phyloP scores from a whole-genome alignment of 1,284 basidiomycete species.

The Cutaneotrichosporon sp. region DNA sequence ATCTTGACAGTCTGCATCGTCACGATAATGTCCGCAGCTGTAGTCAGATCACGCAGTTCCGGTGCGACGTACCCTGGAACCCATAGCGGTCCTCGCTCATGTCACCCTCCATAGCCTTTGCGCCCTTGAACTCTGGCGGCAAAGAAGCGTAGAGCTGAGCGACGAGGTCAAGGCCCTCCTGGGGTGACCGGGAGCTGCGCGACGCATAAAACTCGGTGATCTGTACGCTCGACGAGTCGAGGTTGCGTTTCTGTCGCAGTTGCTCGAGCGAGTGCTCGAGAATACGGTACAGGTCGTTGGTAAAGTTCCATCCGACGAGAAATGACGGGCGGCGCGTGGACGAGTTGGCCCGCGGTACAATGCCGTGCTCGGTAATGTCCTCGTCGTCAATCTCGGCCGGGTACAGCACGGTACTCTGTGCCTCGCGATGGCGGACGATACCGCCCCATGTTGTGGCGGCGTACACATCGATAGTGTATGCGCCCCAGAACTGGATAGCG shows the following conservation, averaged over 20 bases:
- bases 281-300: constrained; percentile 41
- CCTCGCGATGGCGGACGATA: constrained; percentile 38
- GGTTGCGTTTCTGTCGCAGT: constrained; percentile 20
- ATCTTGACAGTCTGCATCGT: constrained; percentile 45
- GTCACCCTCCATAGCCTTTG: constrained; percentile 36
- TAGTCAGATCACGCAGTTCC: background rate
- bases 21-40: constrained; percentile 43
- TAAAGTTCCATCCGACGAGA: constrained; percentile 43
- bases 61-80: constrained; percentile 33
- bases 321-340: constrained; percentile 24
- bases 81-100: constrained; percentile 35
- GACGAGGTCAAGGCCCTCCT: constrained; percentile 31
- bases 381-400: constrained; percentile 40
- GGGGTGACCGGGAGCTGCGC: constrained; percentile 20
- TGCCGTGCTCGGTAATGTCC: constrained; percentile 30
- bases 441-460: constrained; percentile 39
- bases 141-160: constrained; percentile 33
- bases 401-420: constrained; percentile 40
- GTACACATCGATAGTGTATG: constrained; percentile 43
- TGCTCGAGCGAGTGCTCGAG: constrained; percentile 41
- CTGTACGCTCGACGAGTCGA: constrained; percentile 4
- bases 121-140: constrained; percentile 33
- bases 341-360: constrained; percentile 6
- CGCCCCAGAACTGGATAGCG: constrained; percentile 41
- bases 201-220: constrained; percentile 26